A percentile compares a stretch with the other conserved stretches of the same genome.
phyloP scores from a whole-genome alignment of 257 asterid species.

The Solanum neorickii region DNA sequence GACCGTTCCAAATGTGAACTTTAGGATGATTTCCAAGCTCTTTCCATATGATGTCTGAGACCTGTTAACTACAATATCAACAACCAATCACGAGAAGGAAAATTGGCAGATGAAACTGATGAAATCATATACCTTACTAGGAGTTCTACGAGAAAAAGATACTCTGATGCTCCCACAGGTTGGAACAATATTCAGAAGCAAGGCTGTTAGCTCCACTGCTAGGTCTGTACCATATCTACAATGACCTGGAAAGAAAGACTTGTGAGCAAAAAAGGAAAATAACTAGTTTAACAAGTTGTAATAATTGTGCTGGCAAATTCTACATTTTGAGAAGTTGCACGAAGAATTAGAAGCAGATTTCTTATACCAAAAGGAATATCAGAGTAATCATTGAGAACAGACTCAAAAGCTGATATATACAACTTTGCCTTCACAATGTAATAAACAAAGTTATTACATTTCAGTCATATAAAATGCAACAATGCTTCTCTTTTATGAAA shows the following conservation, averaged over 20 bases:
- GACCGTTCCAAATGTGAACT: constrained; percentile 66
- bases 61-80: constrained; percentile 33
- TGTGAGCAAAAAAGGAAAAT: neutral
- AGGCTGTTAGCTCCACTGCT: constrained; percentile 50
- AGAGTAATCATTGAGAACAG: neutral
- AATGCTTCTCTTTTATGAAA: neutral
- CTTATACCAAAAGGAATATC: neutral
- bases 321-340: neutral
- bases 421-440: neutral
- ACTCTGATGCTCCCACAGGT: constrained; percentile 77
- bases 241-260: constrained; percentile 32
- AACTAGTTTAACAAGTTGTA: neutral
- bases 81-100: constrained; percentile 9
- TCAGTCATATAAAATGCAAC: neutral
- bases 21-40: constrained; percentile 53
- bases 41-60: constrained; percentile 34
- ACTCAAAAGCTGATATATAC: neutral
- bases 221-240: constrained; percentile 77
- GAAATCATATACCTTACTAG: constrained; percentile 40
- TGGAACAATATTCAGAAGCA: constrained; percentile 47
- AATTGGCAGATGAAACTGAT: constrained; percentile 6
- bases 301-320: neutral
- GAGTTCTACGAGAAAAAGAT: constrained; percentile 90
- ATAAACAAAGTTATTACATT: neutral
- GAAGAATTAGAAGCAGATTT: neutral